Conservation (phyloP, 805 yeast genomes). For the Kodamaea lidongshanica region DNA sequence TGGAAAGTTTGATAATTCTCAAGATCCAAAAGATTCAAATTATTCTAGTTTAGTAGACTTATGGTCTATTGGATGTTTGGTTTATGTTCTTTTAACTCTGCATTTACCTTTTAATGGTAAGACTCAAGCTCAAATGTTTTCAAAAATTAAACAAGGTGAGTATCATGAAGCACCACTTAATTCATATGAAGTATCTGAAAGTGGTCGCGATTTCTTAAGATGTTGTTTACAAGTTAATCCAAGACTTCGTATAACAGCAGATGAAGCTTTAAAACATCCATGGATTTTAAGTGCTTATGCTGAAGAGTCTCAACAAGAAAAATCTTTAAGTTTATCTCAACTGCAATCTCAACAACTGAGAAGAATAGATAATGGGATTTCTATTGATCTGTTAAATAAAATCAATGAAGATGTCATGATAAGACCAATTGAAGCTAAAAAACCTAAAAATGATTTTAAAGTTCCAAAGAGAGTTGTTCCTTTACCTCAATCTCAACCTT, state of each 20-base stretch:
- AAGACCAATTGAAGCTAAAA: slow-evolving; percentile 32
- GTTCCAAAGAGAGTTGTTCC: slow-evolving; percentile 41
- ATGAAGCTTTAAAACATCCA: slow-evolving; percentile 67
- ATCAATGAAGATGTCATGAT: slow-evolving; percentile 36
- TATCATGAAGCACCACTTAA: slow-evolving; percentile 73
- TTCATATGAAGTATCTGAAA: slow-evolving; percentile 57
- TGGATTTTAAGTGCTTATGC: slow-evolving; percentile 55
- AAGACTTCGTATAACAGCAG: slow-evolving; percentile 62
- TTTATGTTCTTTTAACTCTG: slow-evolving; percentile 86
- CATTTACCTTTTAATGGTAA: slow-evolving; percentile 93
- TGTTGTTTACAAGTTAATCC: slow-evolving; percentile 75
- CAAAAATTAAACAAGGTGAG: slow-evolving; percentile 68
- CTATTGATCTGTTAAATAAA: slow-evolving; percentile 31
- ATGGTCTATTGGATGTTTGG: slow-evolving; percentile 96
- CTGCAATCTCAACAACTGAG: slow-evolving; percentile 62
- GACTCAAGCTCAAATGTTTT: slow-evolving; percentile 80
- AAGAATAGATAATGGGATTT: slow-evolving; percentile 35
- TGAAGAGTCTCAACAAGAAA: slow-evolving; percentile 24
- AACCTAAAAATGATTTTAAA: slow-evolving; percentile 30
- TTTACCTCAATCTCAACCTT: slow-evolving; percentile 35
- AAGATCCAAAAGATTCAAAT: slow-evolving; percentile 25
- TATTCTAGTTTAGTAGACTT: slow-evolving; percentile 90
- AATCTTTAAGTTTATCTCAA: slow-evolving; percentile 57
- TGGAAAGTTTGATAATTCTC: slow-evolving; percentile 44
- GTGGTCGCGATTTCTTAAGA: slow-evolving; percentile 68